Evolutionary conservation across 768 basidiomycete species (phyloP).

Genomic region (Tulasnella sp.): DNA sequence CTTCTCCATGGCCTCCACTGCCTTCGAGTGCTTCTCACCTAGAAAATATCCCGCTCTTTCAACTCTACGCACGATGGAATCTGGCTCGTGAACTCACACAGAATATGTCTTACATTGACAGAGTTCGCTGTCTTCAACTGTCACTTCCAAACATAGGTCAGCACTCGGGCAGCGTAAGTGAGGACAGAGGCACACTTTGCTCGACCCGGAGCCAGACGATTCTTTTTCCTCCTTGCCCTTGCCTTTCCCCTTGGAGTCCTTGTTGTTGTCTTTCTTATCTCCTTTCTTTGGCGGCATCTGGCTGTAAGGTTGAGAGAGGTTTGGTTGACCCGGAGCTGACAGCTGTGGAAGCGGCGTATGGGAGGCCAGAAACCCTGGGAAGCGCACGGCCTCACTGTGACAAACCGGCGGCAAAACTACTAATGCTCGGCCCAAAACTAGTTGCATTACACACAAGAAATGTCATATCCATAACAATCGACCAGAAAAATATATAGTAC

Average conservation of each 20-base stretch:
- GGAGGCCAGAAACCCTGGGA: not conserved
- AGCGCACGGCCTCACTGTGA: not conserved
- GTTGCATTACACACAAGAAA: not conserved
- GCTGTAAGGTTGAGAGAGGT: not conserved
- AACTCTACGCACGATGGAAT: not conserved
- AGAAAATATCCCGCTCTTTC: not conserved
- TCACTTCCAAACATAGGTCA: constrained; percentile 12
- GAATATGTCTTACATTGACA: constrained; percentile 79
- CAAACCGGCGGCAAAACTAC: too few species aligned
- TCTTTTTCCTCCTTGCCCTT: constrained; percentile 28
- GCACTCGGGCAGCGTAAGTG: not conserved
- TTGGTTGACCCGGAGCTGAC: not conserved
- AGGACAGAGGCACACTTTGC: not conserved
- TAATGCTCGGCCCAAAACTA: not conserved
- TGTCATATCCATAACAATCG: not conserved
- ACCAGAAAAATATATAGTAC: not conserved
- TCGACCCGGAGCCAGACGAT: constrained; percentile 29
- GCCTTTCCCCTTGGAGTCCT: constrained; percentile 29
- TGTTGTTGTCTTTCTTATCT: constrained; percentile 40
- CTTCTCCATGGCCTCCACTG: constrained; percentile 70
- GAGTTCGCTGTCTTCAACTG: constrained; percentile 70
- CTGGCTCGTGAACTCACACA: constrained; percentile 43
- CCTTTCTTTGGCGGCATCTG: constrained; percentile 39
- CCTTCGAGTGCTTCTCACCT: constrained; percentile 74
- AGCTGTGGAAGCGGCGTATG: not conserved